Evolutionary conservation across 1,284 basidiomycete species (phyloP).

Genomic region (Agaricales sp.): DNA sequence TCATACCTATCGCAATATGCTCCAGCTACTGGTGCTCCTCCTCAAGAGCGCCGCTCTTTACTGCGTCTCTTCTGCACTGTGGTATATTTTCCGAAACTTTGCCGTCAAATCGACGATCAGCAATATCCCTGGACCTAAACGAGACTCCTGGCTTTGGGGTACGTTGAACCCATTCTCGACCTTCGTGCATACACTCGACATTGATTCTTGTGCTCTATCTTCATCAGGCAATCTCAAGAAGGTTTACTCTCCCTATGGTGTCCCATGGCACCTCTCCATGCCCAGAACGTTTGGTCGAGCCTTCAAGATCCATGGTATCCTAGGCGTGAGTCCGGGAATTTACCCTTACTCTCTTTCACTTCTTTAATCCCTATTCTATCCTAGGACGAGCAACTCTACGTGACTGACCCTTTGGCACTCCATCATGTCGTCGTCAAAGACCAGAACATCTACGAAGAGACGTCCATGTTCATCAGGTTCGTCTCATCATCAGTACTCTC

Average conservation of each 20-base stretch:
- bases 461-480: constrained; percentile 23
- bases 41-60: too few species aligned
- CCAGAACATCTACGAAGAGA: constrained; percentile 22
- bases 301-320: background rate
- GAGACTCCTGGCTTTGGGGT: background rate
- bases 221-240: background rate
- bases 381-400: constrained; percentile 19
- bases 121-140: background rate
- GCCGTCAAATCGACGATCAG: background rate
- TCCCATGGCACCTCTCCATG: background rate
- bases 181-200: background rate
- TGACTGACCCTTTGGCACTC: constrained; percentile 24
- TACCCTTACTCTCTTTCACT: too few species aligned
- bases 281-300: background rate
- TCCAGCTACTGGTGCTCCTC: background rate
- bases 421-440: constrained; percentile 26
- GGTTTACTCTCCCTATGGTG: background rate
- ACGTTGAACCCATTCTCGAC: background rate
- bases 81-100: background rate
- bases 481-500: too few species aligned
- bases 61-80: too few species aligned
- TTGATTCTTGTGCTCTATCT: background rate
- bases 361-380: background rate
- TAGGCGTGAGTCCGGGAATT: background rate
- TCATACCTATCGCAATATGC: too few species aligned